Evolutionary conservation across 345 rosid genomes (phyloP), one percentile per base, ranked within the genome.

Genomic region (Capsella bursapastoris): DNA sequence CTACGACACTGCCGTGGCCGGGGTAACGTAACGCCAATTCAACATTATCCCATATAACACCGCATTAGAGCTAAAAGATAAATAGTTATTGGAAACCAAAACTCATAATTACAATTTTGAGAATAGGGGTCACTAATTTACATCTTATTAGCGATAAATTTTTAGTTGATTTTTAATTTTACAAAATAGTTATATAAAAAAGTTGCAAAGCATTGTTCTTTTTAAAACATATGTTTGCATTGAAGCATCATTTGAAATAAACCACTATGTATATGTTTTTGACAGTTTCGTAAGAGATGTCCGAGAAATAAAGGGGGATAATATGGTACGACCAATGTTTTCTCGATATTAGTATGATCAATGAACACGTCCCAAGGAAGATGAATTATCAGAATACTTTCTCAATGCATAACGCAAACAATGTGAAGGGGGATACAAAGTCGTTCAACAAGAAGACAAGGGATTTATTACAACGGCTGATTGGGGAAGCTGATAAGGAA

Each of bases 301-400:
- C 87, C 87, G 0, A 3, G 31, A 57, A 32, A 80, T 76, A 84
- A 76, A 70, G 76, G 63, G 85, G 76, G 2, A 48, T 81, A 43
- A 70, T 87, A 16, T 82, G 82, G 82, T 84, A 85, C 25, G 88
- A 87, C 9, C 32, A 84, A 40, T 89, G 91, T 63, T 62, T 84
- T 25, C 41, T 89, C 66, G 84, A 85, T 79, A 82, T 82, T 69
- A 68, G 82, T 0, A 57, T 72, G 16, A 8, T 25, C 2, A 6
- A 82, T 4, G 4, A 6, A 5, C 12, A 0, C 34, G 1, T 6
- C 5, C 69, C 16, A 64, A n/a, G 28, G 28, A 64, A 48, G 16
- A 18, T 48, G 7, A 29, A 65, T 65, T 18, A 65, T 16, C 15
- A 65, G 12, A 49, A 66, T 35, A 22, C 14, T 22, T 66, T 50